A percentile compares a stretch with the other conserved stretches of the same genome.
These are phyloP conservation scores for Harringtonia lauricola DNA, from an alignment of 2,329 filamentous ascomycete species.

Conservation along the genomic window DNA sequence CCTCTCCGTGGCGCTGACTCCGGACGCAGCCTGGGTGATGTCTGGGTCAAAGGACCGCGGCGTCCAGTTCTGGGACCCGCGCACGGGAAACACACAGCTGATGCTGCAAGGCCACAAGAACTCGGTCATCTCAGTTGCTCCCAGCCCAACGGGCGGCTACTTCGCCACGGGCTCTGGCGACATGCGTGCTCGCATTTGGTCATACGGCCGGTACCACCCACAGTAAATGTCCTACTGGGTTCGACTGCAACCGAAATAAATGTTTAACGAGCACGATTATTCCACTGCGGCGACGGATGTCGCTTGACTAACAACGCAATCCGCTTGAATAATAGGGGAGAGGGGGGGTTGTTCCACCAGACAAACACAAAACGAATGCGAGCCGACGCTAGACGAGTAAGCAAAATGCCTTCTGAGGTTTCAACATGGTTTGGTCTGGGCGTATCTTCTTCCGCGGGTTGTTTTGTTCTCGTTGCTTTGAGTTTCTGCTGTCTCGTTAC, in stretches of 20 bases:
- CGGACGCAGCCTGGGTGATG: conserved; percentile 90
- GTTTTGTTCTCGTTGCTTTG: neutral
- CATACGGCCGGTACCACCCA: conserved; percentile 43
- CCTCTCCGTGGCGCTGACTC: conserved; percentile 86
- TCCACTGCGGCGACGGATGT: too few species aligned
- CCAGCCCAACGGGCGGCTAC: conserved; percentile 74
- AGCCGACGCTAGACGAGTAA: too few species aligned
- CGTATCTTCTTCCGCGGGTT: neutral
- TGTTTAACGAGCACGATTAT: too few species aligned
- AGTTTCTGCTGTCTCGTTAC: neutral
- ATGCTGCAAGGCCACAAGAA: conserved; percentile 99
- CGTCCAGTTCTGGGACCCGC: conserved; percentile 97
- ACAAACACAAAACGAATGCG: too few species aligned
- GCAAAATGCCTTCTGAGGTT: too few species aligned
- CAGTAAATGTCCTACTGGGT: conserved; percentile 1
- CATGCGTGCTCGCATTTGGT: conserved; percentile 97
- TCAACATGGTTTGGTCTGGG: neutral
- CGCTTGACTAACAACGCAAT: too few species aligned
- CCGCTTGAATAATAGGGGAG: too few species aligned
- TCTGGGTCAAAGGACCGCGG: conserved; percentile 95
- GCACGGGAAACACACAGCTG: conserved; percentile 85
- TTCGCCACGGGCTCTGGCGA: conserved; percentile 97
- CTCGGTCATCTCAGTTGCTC: conserved; percentile 93
- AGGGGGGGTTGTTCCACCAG: too few species aligned
- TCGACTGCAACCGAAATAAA: too few species aligned